Evolutionary conservation across 768 basidiomycete genomes (phyloP), one percentile per base, ranked within the genome.

Genomic region (Jaapia argillacea): DNA sequence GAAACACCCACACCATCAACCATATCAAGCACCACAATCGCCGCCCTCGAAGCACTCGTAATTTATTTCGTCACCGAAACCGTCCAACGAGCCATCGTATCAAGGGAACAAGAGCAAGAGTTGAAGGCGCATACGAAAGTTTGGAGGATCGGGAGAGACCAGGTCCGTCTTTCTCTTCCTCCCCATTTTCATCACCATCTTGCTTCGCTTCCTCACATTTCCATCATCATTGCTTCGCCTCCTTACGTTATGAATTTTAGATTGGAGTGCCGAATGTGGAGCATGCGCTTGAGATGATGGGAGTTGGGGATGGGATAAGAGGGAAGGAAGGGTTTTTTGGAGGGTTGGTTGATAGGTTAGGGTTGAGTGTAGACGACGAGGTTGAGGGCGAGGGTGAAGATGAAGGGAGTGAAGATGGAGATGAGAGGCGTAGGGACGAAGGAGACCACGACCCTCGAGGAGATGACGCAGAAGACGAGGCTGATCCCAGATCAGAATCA

Each of bases 41-140:
- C 54, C 23, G 49, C 74, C 12, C 48, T 85, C 27, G 62, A 64
- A 16, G 62, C 55, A 6, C 64, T 71, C 24, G 52, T 77, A 18
- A 62, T 68, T 6, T 63, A 68, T 24, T 86, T 84, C 50, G 63
- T 71, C 13, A 67, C 69, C 5, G 66, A 72, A 27, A 42, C 77
- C 0, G 59, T 81, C 2, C 70, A 74, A 43, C 68, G 66, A 25
- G 64, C 71, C 18, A 69, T 84, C 35, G 62, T 73, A 5, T 62
- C 69, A 27, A 72, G 74, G 33, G 79, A 82, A 51, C 72, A 79
- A 45, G 82, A 83, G 50, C 57, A 65, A 42, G 58, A 62, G 24
- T 54, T 80, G 53, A 85, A 84, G 59, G 62, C 65, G 31, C 69
- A 71, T 16, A 73, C 73, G 38, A 81, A 73, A 51, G 78, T 68